Evolutionary conservation across 352 stramenopile genomes (phyloP), one percentile per base, ranked within the genome.

Genomic region (Phytopythium aichiense): DNA sequence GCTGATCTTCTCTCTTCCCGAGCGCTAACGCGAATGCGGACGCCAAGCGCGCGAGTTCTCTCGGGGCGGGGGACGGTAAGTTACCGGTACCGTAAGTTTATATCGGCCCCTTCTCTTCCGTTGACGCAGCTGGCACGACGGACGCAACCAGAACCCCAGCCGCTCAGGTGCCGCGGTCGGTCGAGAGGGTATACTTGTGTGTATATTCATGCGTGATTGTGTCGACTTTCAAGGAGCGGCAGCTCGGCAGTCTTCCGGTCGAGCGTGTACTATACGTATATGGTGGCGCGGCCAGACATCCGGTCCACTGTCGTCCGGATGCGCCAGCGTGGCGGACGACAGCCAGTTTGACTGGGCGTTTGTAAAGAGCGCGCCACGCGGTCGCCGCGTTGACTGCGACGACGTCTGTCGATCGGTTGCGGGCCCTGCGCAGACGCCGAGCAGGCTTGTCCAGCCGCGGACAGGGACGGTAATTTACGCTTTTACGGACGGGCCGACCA

Each of bases 71-170:
- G 12, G 38, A 45, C 16, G 38, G 38, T 45, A 45, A 45, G 6
- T 45, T 45, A 45, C 38, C 33, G 38, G 38, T 45, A 30, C 28
- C 28, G 28, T 30, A 30, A 30, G 28, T 45, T 45, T 45, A n/a
- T 48, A 48, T 48, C 45, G n/a, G 18, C 45, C 46, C 46, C 12
- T 52, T 58, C 35, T 57, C 51, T 57, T 57, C 51, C 51, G 51
- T 25, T 45, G 53, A 35, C 53, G 53, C 53, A 58, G 53, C 53
- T 58, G 53, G 53, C 16, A 3, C 12, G n/a, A 5, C 33, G 25
- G 22, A 45, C 18, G 20, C 7, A 49, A 49, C 22, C 45, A 18
- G 11, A 51, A 51, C 45, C n/a, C n/a, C 48, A 54, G 15, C 15
- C 23, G 46, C 22, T 31, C 23, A 52, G 12, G 8, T 50, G 43